Conservation (phyloP, 306 rosid genomes). For the Leucaena leucocephala region DNA sequence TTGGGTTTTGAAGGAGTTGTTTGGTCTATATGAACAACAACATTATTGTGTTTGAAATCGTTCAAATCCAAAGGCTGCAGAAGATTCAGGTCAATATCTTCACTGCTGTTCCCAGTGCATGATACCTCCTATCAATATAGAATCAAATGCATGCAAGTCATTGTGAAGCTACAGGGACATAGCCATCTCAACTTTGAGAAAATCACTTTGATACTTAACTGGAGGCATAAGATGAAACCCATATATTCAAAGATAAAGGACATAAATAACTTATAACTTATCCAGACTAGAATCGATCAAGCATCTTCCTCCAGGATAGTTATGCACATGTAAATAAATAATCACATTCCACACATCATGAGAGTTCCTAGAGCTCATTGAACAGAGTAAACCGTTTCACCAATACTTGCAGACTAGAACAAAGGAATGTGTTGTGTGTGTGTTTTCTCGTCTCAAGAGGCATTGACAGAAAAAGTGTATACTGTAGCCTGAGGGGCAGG, state of each 20-base stretch:
- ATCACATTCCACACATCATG: constrained; percentile 1
- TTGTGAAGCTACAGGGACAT: constrained; percentile 22
- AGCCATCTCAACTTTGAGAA: constrained; percentile 17
- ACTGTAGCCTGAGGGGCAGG: not conserved
- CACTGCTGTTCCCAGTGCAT: constrained; percentile 30
- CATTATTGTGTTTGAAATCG: constrained; percentile 50
- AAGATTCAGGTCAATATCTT: constrained; percentile 40
- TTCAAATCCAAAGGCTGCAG: constrained; percentile 51
- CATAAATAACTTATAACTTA: constrained; percentile 11
- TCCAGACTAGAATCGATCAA: constrained; percentile 25
- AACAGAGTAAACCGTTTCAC: not conserved
- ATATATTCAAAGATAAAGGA: constrained; percentile 27
- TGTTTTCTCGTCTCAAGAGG: not conserved
- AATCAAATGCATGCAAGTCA: constrained; percentile 37
- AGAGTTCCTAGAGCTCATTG: constrained; percentile 17
- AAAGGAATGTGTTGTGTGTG: too few relatives aligned
- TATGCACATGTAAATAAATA: constrained; percentile 1
- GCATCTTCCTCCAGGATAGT: not conserved
- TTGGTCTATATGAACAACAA: constrained; percentile 55
- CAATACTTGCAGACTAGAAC: not conserved
- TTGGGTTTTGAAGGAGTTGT: constrained; percentile 53
- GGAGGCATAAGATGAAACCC: not conserved
- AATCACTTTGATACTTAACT: constrained; percentile 20
- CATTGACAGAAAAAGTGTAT: not conserved
- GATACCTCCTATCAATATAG: constrained; percentile 55